Evolutionary conservation across 768 basidiomycete genomes (phyloP), one percentile per base, ranked within the genome.

Genomic region (Rhizopogon vulgaris): DNA sequence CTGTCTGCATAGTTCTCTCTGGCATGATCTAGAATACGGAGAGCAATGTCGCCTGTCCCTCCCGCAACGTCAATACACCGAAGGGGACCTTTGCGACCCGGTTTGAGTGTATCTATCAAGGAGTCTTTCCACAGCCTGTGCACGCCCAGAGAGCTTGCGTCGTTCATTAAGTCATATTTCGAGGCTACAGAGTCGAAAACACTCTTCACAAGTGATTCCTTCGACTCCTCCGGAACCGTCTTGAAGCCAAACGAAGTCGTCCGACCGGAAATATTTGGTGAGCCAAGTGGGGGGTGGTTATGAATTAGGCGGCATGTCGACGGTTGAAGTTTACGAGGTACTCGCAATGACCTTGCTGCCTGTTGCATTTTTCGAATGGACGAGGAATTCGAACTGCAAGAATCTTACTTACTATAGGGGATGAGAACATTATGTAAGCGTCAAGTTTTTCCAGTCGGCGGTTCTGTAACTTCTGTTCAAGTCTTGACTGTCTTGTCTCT

Each of bases 101-200:
- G 94, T 57, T 80, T 78, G 54, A 97, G 69, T 0, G 76, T 71
- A 1, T 82, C 78, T 25, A 97, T 84, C 63, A 90, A 90, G 15
- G 84, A 76, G 67, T 98, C 94, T 71, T 98, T 99, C 96, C 96
- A 99, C 22, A 99, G 73, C 49, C 96, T 80, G 65, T 98, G 96
- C 9, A 98, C 85, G 34, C 96, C 96, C 55, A 98, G 71, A 3
- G 96, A 98, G 69, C 94, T 90, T n/a, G 94, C 91, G 65, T 98
- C 96, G 75, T 99, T 99, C 95, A 99, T 96, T 38, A 97, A 69
- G 69, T 98, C 96, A 71, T 99, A 99, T 41, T 80, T 87, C 34
- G 90, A 87, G 39, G 96, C 94, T 52, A 99, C 96, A 6, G 91
- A 95, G 63, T 90, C 84, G 71, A 99, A 99, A 48, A 99, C 94